Evolutionary conservation across 805 yeast species (phyloP), one percentile per base, ranked within the genome.

Genomic region (Kluyveromyces lactis): DNA sequence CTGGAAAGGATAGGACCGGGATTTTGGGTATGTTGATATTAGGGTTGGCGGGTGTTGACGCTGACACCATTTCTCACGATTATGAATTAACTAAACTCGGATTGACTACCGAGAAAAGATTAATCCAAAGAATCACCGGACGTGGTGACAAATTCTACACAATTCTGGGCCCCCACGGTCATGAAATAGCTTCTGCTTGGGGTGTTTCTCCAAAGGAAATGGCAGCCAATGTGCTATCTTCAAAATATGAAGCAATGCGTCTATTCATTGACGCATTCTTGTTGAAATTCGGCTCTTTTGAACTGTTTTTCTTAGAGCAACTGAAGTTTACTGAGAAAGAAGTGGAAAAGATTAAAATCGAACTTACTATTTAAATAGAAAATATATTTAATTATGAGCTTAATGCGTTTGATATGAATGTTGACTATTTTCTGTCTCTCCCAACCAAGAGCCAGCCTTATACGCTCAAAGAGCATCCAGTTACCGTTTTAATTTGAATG

Each of bases 1-100:
- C 90, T 1, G 95, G 95, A 2, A 86, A 85, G 56, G 95, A 86
- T 55, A 71, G 95, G 32, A 85, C 95, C 0, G 95, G 95, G 0
- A 68, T 84, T 11, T 55, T 82, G 46, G 72, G 79, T 2, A 82
- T 86, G 77, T 56, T 86, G 44, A 64, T 85, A 4, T 64, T 85
- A 33, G 61, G 76, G 15, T 55, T 83, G 7, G 62, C 73, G 4
- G 89, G 84, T 0, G 84, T 85, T 3, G 86, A 81, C 43, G 66
- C 69, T 10, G 73, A 75, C 46, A 73, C 77, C 1, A 68, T 85
- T 28, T 77, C 86, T 1, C 71, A 77, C 46, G 95, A 86, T 52
- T 86, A 84, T 52, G 92, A 81, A 54, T 62, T 86, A 50, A 82
- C 94, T 1, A 67, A 80, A 0, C 55, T 71, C 33, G 95, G 94